Evolutionary conservation across 495 filamentous ascomycete genomes (phyloP).

Genomic region (Neurospora intermedia): DNA sequence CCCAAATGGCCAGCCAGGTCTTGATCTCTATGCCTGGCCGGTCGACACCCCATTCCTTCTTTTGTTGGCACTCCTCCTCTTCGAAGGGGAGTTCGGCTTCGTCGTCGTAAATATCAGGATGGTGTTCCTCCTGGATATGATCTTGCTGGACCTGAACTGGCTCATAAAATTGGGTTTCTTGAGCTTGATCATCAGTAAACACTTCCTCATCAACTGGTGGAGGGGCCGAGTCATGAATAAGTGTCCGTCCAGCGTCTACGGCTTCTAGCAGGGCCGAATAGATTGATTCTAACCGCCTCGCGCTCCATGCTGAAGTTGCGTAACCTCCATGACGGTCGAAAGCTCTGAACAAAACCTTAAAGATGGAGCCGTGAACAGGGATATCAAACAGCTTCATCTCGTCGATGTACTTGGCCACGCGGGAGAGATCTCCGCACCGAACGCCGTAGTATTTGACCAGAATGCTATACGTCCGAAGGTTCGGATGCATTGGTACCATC

Average conservation of each 20-base stretch:
- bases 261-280: conserved; percentile 33
- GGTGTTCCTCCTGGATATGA: not conserved
- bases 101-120: not conserved
- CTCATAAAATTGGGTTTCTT: not conserved
- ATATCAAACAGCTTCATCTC: conserved; percentile 54
- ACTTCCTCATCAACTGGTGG: not conserved
- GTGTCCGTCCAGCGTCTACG: conserved; percentile 19
- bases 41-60: not conserved
- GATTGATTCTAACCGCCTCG: conserved; percentile 42
- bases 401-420: conserved; percentile 44
- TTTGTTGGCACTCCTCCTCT: not conserved
- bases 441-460: conserved; percentile 47
- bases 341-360: conserved; percentile 59
- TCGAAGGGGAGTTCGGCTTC: not conserved
- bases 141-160: not conserved
- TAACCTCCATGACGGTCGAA: conserved; percentile 63
- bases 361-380: conserved; percentile 50
- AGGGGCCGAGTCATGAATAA: not conserved
- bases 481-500: conserved; percentile 43
- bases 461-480: conserved; percentile 54
- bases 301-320: conserved; percentile 52
- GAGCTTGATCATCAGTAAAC: not conserved
- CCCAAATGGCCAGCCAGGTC: conserved; percentile 39
- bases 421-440: conserved; percentile 45
- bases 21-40: conserved; percentile 30